Percentiles rank a stretch among this genome's conserved stretches.
Conservation (phyloP, 139 green algal species). For the Tetradesmus obliquus region DNA sequence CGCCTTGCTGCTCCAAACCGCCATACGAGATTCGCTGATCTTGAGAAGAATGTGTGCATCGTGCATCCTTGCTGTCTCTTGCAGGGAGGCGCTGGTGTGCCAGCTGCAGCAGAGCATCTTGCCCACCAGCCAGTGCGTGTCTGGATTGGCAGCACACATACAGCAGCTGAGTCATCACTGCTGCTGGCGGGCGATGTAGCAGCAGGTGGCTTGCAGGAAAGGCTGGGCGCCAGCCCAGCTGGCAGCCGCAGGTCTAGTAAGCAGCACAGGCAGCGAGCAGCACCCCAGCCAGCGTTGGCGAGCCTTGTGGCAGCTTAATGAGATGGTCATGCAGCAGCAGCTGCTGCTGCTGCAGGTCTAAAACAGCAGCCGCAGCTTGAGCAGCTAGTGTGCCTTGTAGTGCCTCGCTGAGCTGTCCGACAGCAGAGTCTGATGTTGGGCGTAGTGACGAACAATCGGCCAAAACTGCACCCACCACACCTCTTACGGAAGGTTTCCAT, state of each 20-base stretch:
- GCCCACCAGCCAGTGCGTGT: neutral
- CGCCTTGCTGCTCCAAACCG: neutral
- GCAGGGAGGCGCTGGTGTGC: neutral
- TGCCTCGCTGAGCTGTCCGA: too few relatives aligned
- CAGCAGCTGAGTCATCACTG: conserved; percentile 10
- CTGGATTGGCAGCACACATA: conserved; percentile 21
- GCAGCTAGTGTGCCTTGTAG: too few relatives aligned
- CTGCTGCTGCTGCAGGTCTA: neutral
- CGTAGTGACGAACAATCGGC: too few relatives aligned
- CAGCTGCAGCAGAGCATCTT: neutral
- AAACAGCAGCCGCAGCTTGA: neutral
- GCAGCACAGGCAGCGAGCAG: neutral
- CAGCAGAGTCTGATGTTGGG: too few relatives aligned
- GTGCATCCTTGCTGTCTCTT: neutral
- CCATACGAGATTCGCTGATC: neutral
- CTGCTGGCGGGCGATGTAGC: conserved; percentile 18
- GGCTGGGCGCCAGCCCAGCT: neutral
- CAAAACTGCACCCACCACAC: too few relatives aligned
- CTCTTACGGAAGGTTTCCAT: too few relatives aligned
- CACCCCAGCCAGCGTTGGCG: neutral
- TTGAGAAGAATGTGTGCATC: neutral
- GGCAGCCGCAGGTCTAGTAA: neutral
- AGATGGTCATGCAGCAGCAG: neutral
- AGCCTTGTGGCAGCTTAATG: conserved; percentile 27
- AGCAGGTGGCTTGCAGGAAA: neutral